Evolutionary conservation across 1,139 yeast genomes (phyloP).

Genomic region (Pichia sp.): DNA sequence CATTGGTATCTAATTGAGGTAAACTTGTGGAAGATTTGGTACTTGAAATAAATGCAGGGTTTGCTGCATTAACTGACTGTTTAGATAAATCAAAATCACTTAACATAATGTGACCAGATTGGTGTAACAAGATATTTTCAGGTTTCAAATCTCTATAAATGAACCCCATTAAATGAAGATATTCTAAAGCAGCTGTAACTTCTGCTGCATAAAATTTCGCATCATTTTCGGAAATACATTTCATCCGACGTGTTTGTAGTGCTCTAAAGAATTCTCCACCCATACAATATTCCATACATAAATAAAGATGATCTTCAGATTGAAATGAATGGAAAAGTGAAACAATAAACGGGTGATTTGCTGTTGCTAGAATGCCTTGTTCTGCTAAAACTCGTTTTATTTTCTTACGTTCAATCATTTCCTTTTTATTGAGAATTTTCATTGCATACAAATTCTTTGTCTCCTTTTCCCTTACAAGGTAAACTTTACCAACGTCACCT

Average conservation of each 20-base stretch:
- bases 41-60: slow-evolving; percentile 36
- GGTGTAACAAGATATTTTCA: slow-evolving; percentile 86
- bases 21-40: slow-evolving; percentile 29
- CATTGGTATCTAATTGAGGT: slow-evolving; percentile 70
- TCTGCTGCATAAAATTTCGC: slow-evolving; percentile 95
- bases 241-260: slow-evolving; percentile 80
- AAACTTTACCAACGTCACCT: slow-evolving; percentile 98
- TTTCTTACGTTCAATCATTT: slow-evolving; percentile 92
- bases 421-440: slow-evolving; percentile 85
- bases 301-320: slow-evolving; percentile 83
- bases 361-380: slow-evolving; percentile 91
- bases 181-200: slow-evolving; percentile 94
- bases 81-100: slow-evolving; percentile 94
- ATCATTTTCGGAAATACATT: slow-evolving; percentile 79
- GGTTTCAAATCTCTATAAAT: slow-evolving; percentile 94
- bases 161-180: slow-evolving; percentile 92
- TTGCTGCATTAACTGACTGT: slow-evolving; percentile 66
- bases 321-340: slow-evolving; percentile 95
- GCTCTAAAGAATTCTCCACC: slow-evolving; percentile 99
- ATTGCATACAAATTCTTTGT: slow-evolving; percentile 79
- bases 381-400: slow-evolving; percentile 93
- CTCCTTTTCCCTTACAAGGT: slow-evolving; percentile 74
- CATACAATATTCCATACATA: slow-evolving; percentile 98
- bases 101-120: slow-evolving; percentile 95
- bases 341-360: slow-evolving; percentile 95